Evolutionary conservation across 306 rosid species (phyloP).

Genomic region (Cucurbita maxima): DNA sequence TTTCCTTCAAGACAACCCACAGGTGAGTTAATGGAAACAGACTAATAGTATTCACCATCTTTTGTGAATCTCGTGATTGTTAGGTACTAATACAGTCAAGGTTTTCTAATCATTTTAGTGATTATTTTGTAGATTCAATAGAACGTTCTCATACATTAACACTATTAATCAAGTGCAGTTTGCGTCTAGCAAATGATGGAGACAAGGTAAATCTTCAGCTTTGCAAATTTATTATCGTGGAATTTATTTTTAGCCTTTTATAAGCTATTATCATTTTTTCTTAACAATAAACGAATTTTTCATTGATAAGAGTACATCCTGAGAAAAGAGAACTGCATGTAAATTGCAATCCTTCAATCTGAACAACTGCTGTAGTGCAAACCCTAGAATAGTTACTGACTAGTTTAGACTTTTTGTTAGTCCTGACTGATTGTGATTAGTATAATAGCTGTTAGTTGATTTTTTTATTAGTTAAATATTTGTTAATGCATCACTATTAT

Average conservation of each 20-base stretch:
- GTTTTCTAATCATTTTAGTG: not conserved
- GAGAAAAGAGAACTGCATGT: not conserved
- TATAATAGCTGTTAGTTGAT: not conserved
- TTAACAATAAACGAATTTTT: not conserved
- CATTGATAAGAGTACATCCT: not conserved
- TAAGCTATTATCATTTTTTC: not conserved
- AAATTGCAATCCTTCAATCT: not conserved
- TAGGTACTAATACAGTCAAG: not conserved
- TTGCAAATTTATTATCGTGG: not conserved
- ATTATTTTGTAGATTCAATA: slow-evolving; percentile 23
- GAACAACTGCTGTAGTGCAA: not conserved
- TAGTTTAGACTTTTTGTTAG: not conserved
- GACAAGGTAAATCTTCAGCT: slow-evolving; percentile 49
- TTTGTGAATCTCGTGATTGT: not conserved
- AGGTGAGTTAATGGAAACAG: slow-evolving; percentile 31
- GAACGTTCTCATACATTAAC: slow-evolving; percentile 31
- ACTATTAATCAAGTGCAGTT: slow-evolving; percentile 52
- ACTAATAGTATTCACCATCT: not conserved
- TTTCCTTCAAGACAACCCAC: slow-evolving; percentile 19
- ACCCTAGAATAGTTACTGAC: not conserved
- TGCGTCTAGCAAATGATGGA: slow-evolving; percentile 70
- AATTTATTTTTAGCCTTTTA: not conserved
- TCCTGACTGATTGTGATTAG: not conserved
- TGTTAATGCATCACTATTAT: not conserved
- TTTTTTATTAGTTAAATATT: not conserved